Percentiles rank a stretch among this genome's conserved stretches.
These are phyloP conservation scores for Diaporthe aspalathi DNA, from an alignment of 2,329 filamentous ascomycete genomes.

Conservation along the genomic window DNA sequence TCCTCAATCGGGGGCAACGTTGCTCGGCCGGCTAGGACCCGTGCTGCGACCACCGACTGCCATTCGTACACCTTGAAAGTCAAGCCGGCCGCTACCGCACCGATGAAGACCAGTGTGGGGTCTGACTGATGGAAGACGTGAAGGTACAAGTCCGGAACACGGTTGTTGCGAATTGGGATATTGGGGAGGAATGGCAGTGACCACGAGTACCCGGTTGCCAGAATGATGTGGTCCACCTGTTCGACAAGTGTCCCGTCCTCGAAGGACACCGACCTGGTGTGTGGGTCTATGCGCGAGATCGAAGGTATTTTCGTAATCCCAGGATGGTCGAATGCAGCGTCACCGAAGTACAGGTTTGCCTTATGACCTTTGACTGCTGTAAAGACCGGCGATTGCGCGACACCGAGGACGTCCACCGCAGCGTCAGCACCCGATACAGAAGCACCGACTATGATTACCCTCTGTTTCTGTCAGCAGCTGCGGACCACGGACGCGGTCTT, in stretches of 20 bases:
- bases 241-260: constrained; percentile 63
- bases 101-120: constrained; percentile 66
- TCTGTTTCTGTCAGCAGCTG: constrained; percentile 49
- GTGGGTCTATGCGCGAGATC: constrained; percentile 57
- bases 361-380: constrained; percentile 62
- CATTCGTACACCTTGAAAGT: constrained; percentile 77
- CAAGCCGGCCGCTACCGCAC: constrained; percentile 66
- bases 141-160: constrained; percentile 66
- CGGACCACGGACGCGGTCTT: neutral
- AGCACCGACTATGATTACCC: constrained; percentile 70
- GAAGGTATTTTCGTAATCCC: constrained; percentile 59
- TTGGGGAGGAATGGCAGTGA: constrained; percentile 69
- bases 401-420: constrained; percentile 61
- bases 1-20: constrained; percentile 59
- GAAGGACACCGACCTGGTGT: constrained; percentile 62
- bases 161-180: constrained; percentile 63
- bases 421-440: constrained; percentile 74
- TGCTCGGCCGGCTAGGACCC: constrained; percentile 66
- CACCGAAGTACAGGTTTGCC: constrained; percentile 67
- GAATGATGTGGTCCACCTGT: constrained; percentile 71
- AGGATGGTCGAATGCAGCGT: constrained; percentile 70
- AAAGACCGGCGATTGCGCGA: constrained; percentile 60
- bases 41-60: constrained; percentile 71
- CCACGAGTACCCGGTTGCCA: constrained; percentile 75
- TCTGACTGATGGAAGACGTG: constrained; percentile 67